Evolutionary conservation across 2,329 filamentous ascomycete genomes (phyloP).

Genomic region (Arthrocladium fulminans): DNA sequence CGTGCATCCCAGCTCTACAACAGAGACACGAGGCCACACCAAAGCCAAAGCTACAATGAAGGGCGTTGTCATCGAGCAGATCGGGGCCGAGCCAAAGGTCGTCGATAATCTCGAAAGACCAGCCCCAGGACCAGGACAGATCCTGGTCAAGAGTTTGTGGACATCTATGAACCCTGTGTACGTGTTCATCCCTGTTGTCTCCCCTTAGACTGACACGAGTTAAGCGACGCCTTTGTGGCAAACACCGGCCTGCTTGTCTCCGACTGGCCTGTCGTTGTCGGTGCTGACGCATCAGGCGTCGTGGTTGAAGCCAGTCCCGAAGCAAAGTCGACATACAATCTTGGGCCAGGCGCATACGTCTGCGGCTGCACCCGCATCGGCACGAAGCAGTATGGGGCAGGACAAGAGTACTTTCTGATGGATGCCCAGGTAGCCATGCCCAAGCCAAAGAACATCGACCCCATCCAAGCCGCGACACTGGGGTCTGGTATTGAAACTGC

Average conservation of each 20-base stretch:
- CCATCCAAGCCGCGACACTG: conserved; percentile 25
- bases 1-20: neutral
- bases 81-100: conserved; percentile 15
- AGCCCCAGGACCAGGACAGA: conserved; percentile 23
- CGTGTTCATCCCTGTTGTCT: conserved; percentile 5
- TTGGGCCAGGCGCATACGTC: conserved; percentile 27
- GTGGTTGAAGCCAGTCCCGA: conserved; percentile 26
- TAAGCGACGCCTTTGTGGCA: conserved; percentile 25
- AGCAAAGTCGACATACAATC: conserved; percentile 21
- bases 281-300: conserved; percentile 25
- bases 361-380: conserved; percentile 28
- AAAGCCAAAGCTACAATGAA: conserved; percentile 15
- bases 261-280: conserved; percentile 26
- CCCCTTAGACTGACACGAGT: conserved; percentile 2
- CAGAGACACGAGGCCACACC: neutral
- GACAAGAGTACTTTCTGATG: conserved; percentile 29
- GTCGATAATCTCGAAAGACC: conserved; percentile 22
- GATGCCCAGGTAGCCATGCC: conserved; percentile 25
- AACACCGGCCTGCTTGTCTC: conserved; percentile 24
- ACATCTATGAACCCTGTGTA: conserved; percentile 29
- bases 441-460: conserved; percentile 25
- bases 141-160: conserved; percentile 28
- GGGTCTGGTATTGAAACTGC: conserved; percentile 25
- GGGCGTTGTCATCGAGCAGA: conserved; percentile 13
- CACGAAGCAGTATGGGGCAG: conserved; percentile 19